Conservation (phyloP, 495 filamentous ascomycete species). For the Aspergillus campestris region DNA sequence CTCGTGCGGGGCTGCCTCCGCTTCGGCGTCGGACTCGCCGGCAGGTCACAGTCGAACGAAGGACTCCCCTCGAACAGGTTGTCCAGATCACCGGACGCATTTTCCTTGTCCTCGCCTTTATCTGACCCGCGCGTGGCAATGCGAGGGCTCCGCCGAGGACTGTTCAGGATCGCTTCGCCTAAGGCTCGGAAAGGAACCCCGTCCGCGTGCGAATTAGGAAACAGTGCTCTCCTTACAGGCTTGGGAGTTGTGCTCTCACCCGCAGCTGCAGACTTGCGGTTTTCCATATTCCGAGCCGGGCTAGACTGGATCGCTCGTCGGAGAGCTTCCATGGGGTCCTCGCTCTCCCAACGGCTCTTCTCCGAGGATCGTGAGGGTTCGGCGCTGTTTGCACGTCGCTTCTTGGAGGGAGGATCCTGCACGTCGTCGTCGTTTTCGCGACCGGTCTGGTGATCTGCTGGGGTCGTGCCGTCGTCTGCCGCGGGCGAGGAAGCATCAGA, state of each 20-base stretch:
- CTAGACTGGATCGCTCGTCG: constrained; percentile 62
- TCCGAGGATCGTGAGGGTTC: constrained; percentile 29
- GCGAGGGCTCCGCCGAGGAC: constrained; percentile 42
- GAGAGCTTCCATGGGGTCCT: constrained; percentile 50
- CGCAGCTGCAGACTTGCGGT: constrained; percentile 58
- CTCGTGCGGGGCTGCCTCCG: constrained; percentile 32
- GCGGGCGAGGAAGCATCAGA: constrained; percentile 37
- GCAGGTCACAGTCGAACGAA: constrained; percentile 36
- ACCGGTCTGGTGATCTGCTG: constrained; percentile 18
- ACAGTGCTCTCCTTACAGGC: constrained; percentile 68
- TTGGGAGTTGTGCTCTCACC: constrained; percentile 46
- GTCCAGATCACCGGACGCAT: constrained; percentile 41
- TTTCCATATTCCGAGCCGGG: constrained; percentile 56
- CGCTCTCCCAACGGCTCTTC: constrained; percentile 36
- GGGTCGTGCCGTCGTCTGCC: constrained; percentile 29
- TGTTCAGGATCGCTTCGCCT: constrained; percentile 49
- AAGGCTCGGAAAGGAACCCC: constrained; percentile 46
- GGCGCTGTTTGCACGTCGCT: constrained; percentile 32
- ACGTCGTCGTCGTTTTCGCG: constrained; percentile 19
- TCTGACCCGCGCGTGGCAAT: constrained; percentile 24
- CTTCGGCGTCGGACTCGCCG: constrained; percentile 56
- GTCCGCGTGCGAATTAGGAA: constrained; percentile 54
- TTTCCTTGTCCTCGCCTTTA: constrained; percentile 43
- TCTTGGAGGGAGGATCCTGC: constrained; percentile 25
- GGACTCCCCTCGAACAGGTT: constrained; percentile 49